Evolutionary conservation across 2,329 filamentous ascomycete species (phyloP).

Genomic region (Pseudocercospora macadamiae): DNA sequence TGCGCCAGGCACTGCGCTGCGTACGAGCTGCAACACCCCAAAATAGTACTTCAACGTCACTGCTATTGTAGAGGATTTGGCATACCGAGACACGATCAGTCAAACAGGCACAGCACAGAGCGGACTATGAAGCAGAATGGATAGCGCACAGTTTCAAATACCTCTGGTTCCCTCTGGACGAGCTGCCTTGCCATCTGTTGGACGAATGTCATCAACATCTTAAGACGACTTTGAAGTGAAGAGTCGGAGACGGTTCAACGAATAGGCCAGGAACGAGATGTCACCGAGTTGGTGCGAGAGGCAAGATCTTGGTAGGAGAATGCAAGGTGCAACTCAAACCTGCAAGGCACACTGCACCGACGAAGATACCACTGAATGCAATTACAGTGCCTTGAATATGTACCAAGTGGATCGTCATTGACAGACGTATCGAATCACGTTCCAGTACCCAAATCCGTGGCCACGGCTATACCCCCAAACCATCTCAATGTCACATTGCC

Average conservation of each 20-base stretch:
- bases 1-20: neutral
- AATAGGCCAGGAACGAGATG: no score
- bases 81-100: neutral
- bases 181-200: neutral
- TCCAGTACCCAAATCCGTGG: neutral
- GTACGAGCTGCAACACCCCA: neutral
- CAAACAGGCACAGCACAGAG: neutral
- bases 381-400: conserved; percentile 3
- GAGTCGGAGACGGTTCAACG: no score
- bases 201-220: neutral
- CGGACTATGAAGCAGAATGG: conserved; percentile 8
- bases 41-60: neutral
- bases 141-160: conserved; percentile 15
- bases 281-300: no score
- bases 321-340: neutral
- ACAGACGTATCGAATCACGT: neutral
- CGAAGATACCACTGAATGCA: neutral
- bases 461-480: neutral
- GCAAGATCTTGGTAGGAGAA: neutral
- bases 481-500: neutral
- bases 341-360: neutral
- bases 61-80: neutral
- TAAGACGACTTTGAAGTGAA: neutral
- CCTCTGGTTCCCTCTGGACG: conserved; percentile 11
- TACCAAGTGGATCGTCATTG: neutral